These are phyloP conservation scores for Leishmania turanica DNA, from an alignment of 208 protist species.

Conservation along the genomic window DNA sequence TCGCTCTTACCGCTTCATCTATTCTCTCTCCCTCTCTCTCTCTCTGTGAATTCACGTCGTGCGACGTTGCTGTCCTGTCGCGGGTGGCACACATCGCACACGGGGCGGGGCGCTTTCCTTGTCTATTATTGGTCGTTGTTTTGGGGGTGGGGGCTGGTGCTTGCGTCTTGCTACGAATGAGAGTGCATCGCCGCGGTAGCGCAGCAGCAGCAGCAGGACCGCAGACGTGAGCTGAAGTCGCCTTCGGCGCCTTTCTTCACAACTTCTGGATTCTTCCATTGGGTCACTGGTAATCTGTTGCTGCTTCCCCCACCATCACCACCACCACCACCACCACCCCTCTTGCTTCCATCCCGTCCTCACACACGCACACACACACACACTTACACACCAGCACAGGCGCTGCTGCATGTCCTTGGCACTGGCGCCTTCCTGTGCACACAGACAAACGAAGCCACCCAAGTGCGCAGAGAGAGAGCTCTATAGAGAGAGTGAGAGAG, in stretches of 20 bases:
- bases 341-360: neutral
- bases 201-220: neutral
- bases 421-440: neutral
- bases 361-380: neutral
- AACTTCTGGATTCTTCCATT: neutral
- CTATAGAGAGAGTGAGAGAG: neutral
- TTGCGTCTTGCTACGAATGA: too few relatives aligned
- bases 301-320: neutral
- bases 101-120: too few relatives aligned
- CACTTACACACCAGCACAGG: too few relatives aligned
- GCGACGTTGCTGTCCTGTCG: neutral
- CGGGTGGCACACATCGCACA: neutral
- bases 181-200: too few relatives aligned
- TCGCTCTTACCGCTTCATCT: neutral
- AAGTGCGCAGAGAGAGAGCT: neutral
- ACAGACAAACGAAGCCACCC: neutral
- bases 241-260: neutral
- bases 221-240: neutral
- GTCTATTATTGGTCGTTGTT: neutral
- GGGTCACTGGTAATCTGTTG: neutral
- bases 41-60: neutral
- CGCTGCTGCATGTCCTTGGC: neutral
- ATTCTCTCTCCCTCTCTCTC: neutral
- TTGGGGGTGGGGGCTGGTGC: too few relatives aligned
- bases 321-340: neutral